Base-by-base conservation (phyloP, 768 basidiomycete genomes). In the Russula vinacea region DNA sequence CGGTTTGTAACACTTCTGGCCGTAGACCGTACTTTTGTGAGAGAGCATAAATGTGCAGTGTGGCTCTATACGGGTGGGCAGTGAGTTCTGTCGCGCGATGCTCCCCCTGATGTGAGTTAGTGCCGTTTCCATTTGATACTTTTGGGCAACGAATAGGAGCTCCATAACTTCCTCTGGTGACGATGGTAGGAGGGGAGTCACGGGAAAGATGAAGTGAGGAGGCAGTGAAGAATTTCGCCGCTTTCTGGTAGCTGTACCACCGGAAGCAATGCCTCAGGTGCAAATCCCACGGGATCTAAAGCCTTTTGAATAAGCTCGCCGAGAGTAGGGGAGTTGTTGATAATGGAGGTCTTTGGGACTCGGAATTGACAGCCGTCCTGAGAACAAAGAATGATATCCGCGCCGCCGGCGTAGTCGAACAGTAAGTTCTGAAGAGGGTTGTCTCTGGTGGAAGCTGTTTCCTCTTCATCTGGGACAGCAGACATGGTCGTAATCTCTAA, bases 331-430 rank as follows among this genome's bases (percentile, higher is more conserved):
- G 35, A 35, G 35, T 10, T 35, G 62, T 72, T 76, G 39, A 75
- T 73, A 42, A 84, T 68, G 40, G 79, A 75, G 47, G 77, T 62
- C 49, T 75, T 78, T 69, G 78, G 77, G 47, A 83, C 73, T 35
- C 76, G 78, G 67, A 83, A 83, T 11, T 74, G 67, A 3, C 76
- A 74, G 9, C 74, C 76, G 61, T 83, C 80, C 1, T 73, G 68
- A 11, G 80, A 76, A 35, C 35, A 10, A 35, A 35, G 35, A 7
- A 35, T 35, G 10, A 35, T 35, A 35, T 35, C 35, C 35, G 6
- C 35, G 35, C 35, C 35, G 35, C 29, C 35, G 2, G 10, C 8
- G 35, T 8, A 35, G 35, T 35, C 35, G 35, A 35, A 35, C 1
- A 35, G 3, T 10, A 35, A 35, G 35, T 35, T 35, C 10, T 7